Base-by-base conservation (phyloP, 2,329 filamentous ascomycete species). In the Trichoderma atroviride region DNA sequence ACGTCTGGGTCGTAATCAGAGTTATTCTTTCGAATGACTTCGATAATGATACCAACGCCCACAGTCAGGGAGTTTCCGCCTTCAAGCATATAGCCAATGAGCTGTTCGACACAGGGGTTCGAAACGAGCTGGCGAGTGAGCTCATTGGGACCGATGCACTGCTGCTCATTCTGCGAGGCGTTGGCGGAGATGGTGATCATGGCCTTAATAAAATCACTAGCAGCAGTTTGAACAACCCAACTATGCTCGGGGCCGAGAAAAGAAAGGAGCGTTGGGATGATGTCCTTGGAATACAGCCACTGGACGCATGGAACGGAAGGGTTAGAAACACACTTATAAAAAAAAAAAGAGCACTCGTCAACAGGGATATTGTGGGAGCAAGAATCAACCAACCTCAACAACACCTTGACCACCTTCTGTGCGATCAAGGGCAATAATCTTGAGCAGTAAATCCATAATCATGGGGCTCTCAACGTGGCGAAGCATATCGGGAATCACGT, bases 141-240 rank as follows among this genome's bases (percentile, higher is more conserved):
- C 77, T 97, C 96, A 78, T 99, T 99, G 4, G 96, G 96, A 4
- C 96, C 96, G 78, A 99, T 98, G 76, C 96, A 97, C n/a, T 95
- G 96, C 78, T 97, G 94, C 76, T 99, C 96, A 76, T 97, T 97
- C 75, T 97, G 96, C 1, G 95, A 97, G 3, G 96, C 96, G 77
- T 99, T 99, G 71, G 96, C 96, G 1, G 96, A 98, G 70, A 99
- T 97, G 31, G 96, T 99, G 74, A 99, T 98, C 77, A 99, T 97
- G 53, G 96, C 96, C 80, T 99, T 99, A 75, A 99, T 87, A 74
- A 99, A 99, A 78, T 99, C 96, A 55, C 96, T 96, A 0, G 96
- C 96, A 0, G 96, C 96, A 0, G 96, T 98, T 79, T 99, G 96
- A 2, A 96, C 96, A 1, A 95, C 92, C 79, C 93, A 93, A 72